Base-by-base conservation (phyloP, 2,329 filamentous ascomycete genomes). In the Cercospora brassicicola region DNA sequence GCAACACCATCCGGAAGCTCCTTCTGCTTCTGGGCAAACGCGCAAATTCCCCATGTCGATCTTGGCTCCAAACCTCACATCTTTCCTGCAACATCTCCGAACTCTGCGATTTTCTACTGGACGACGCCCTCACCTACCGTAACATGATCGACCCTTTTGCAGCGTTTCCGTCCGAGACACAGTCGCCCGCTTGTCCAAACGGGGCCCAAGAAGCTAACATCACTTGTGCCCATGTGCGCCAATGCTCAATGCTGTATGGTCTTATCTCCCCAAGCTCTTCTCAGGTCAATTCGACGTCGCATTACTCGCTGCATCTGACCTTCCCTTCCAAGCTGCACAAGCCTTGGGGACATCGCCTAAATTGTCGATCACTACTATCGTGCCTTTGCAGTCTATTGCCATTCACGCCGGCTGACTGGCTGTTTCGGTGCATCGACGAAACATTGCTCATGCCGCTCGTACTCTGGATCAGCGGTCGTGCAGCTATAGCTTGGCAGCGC, bases 181-280 rank as follows among this genome's bases (percentile, higher is more conserved):
- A 23, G 45, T 23, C 26, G 28, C 26, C 45, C 45, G 28, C 39
- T 31, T 30, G 15, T n/a, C 33, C 59, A 51, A 51, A 20, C 23
- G 39, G 45, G 28, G 39, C 18, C 45, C 59, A 66, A 53, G 42
- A 62, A 56, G 28, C 59, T 42, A 45, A 66, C n/a, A 31, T 59
- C 18, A 51, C 45, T 4, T 51, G 18, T 51, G 18, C 45, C 65
- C 70, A 70, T 72, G 70, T 72, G 68, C 66, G 56, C 60, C 48
- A 45, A 69, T 65, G 56, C 59, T 62, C 68, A 59, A 59, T 26
- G 39, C 66, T 72, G 66, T 67, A 67, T 68, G 67, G 67, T 63
- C 63, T 66, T 26, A 66, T 68, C 66, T 62, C 51, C 26, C 36
- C 57, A 48, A 48, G 18, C 56, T 60, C 55, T 31, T 15, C 28